Base-by-base conservation (phyloP, 129 eudicot species). In the Deinandra increscens region DNA sequence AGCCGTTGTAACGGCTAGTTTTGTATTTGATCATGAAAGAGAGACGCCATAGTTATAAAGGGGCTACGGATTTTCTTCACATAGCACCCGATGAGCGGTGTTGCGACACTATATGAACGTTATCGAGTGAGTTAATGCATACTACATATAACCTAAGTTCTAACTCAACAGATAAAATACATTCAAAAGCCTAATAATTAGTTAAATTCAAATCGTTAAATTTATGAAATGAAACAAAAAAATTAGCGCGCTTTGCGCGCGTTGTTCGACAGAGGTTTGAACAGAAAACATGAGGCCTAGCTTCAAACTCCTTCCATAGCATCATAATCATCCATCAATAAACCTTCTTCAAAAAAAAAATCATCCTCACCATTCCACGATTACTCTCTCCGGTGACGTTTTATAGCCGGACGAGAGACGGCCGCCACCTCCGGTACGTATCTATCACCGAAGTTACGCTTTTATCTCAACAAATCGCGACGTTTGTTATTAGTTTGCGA, bases 341-440 rank as follows among this genome's bases (percentile, higher is more conserved):
- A 22, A 69, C 74, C 54, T 70, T 60, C 61, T 74, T 55, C 59
- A 15, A 44, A 62, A 61, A 15, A 44, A 62, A 61, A 68, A 58
- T 59, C 72, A 74, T 34, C 61, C 46, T 43, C 71, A 62, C 18
- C 61, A 34, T 60, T 64, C 38, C 64, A 60, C 61, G 53, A 75
- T 41, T 42, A 66, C 79, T 75, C 79, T 75, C 79, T 59, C 79
- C 79, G 79, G 79, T 66, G 60, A 75, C 74, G 49, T 42, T 67
- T 3, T 55, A 9, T 58, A 56, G 62, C 79, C 79, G 79, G 79
- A 66, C 73, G 79, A 75, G 79, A 75, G 79, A 14, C 17, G 12
- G 20, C 61, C 9, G 34, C 77, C n/a, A 36, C 69, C n/a, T n/a
- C n/a, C n/a, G n/a, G 49, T 60, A 56, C 74, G 78, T 44, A 75